Percentiles rank a stretch among this genome's conserved stretches.
Evolutionary conservation across 768 basidiomycete genomes (phyloP).

Genomic region (Podaxis mareebaensis): DNA sequence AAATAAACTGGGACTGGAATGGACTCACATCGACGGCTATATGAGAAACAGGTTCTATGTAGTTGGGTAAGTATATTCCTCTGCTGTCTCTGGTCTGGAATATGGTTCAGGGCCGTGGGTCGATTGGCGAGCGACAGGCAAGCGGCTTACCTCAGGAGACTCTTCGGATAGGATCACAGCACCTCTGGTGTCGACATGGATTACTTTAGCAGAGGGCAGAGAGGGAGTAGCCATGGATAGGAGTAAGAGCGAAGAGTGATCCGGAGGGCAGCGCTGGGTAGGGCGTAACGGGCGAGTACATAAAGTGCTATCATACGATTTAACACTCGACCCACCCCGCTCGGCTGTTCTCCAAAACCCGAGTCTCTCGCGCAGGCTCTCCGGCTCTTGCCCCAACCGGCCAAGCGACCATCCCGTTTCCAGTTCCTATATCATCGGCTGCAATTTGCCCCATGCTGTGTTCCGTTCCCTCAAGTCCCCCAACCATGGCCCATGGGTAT

Average conservation of each 20-base stretch:
- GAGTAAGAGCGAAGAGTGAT: slow-evolving; percentile 19
- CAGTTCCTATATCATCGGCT: slow-evolving; percentile 14
- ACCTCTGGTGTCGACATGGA: slow-evolving; percentile 93
- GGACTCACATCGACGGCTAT: slow-evolving; percentile 92
- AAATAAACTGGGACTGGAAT: background rate
- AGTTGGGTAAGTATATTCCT: slow-evolving; percentile 96
- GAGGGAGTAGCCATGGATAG: slow-evolving; percentile 51
- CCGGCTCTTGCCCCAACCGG: slow-evolving; percentile 7
- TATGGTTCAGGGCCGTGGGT: slow-evolving; percentile 15
- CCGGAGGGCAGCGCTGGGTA: slow-evolving; percentile 10
- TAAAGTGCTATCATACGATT: slow-evolving; percentile 12
- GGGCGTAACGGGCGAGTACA: slow-evolving; percentile 8
- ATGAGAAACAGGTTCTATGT: slow-evolving; percentile 97
- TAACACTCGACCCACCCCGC: slow-evolving; percentile 5
- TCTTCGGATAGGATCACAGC: slow-evolving; percentile 93
- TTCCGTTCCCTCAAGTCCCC: background rate
- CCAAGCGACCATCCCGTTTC: background rate
- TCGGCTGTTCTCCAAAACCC: slow-evolving; percentile 16
- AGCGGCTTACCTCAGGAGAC: slow-evolving; percentile 78
- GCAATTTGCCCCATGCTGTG: background rate
- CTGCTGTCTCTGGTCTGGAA: slow-evolving; percentile 86
- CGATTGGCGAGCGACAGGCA: slow-evolving; percentile 7
- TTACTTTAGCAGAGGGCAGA: slow-evolving; percentile 80
- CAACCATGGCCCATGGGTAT: too few species aligned
- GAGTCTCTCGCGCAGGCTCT: background rate